phyloP scores from a whole-genome alignment of 371 early-diverging fungal genomes.

The Mucor circinelloides region DNA sequence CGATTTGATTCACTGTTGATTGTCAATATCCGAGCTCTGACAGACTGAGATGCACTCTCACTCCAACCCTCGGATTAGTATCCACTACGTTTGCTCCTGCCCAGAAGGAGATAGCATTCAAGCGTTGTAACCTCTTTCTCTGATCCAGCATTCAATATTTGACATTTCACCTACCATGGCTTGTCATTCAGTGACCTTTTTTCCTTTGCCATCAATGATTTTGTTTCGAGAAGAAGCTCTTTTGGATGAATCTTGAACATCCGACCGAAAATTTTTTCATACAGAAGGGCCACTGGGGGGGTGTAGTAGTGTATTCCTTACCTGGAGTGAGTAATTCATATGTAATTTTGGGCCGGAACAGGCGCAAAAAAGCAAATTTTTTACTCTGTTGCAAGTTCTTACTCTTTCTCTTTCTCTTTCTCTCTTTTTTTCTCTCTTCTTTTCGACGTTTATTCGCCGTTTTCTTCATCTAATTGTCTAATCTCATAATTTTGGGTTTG shows the following conservation, averaged over 20 bases:
- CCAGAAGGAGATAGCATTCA: too few relatives aligned
- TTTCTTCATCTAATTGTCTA: constrained; percentile 30
- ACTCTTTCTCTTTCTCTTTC: constrained; percentile 22
- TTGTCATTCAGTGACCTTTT: not conserved
- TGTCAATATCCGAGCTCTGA: too few relatives aligned
- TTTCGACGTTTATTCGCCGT: constrained; percentile 38
- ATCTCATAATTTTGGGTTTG: constrained; percentile 28
- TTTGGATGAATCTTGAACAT: not conserved
- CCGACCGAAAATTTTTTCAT: constrained; percentile 4
- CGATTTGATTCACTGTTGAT: too few relatives aligned
- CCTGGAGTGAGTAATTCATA: not conserved
- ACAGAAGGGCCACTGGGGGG: not conserved
- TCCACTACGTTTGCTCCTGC: too few relatives aligned
- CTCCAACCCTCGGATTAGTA: too few relatives aligned
- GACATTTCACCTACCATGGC: not conserved
- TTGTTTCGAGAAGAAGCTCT: not conserved
- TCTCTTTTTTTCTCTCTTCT: constrained; percentile 23
- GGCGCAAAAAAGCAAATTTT: constrained; percentile 3
- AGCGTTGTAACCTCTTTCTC: not conserved
- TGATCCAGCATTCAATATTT: not conserved
- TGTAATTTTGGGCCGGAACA: not conserved
- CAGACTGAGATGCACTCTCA: too few relatives aligned
- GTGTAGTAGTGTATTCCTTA: not conserved
- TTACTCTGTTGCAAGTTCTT: not conserved
- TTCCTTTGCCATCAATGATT: not conserved